Evolutionary conservation across 225 moss, liverwort and hornwort species (phyloP), one percentile per base, ranked within the genome.

Genomic region (Ulota crispa): DNA sequence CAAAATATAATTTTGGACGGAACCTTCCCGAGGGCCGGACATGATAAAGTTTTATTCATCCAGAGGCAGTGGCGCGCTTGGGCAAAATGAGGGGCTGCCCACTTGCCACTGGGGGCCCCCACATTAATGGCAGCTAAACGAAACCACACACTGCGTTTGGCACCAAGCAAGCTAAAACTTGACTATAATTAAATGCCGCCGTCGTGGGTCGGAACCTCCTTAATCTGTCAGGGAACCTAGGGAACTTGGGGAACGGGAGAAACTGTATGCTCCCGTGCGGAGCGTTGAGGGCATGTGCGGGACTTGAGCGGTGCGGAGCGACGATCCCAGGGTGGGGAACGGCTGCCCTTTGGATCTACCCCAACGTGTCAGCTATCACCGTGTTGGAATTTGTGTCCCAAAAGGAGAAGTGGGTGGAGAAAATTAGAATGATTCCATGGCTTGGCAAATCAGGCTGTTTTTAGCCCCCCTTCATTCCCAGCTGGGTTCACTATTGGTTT

Each of bases 181-280:
- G 63, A 21, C 68, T 52, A 50, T 0, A 73, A 81, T 78, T 72
- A 72, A 80, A 78, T 53, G 77, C 77, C 63, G 73, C 72, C 87
- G 84, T 81, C 81, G 84, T 81, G 73, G 87, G 77, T 87, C 81
- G 83, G 83, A 77, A 84, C 71, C 61, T 28, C 83, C 59, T 27
- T 18, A 32, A 13, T 42, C 32, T 16, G 59, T 77, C 9, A 19
- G 43, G 55, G 45, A 45, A 45, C 45, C 14, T 45, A 14, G 13
- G 64, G 75, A 70, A 41, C 43, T 16, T 31, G 6, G 39, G 73
- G 64, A 72, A 39, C 54, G 8, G 16, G 16, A 16, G 5, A 18
- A 0, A 5, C 1, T 3, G 4, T 5, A 4, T 50, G 50, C 50
- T 18, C 50, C 18, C 16, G 1, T 50, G 50, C 5, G 18, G 50